Evolutionary conservation across 495 filamentous ascomycete species (phyloP).

Genomic region (Penicillium lagena): DNA sequence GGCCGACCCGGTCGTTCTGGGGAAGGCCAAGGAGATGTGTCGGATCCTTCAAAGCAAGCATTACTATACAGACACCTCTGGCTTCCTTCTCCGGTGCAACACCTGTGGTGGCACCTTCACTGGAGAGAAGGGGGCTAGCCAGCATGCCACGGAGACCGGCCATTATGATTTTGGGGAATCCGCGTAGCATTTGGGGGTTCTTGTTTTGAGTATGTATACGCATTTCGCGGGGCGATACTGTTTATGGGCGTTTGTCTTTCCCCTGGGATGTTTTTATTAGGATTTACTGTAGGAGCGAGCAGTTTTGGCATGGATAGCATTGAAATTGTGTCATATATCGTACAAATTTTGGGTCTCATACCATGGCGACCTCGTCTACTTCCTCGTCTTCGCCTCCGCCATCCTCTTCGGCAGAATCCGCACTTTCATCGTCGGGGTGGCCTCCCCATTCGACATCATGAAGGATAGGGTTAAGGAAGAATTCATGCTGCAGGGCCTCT

Average conservation of each 20-base stretch:
- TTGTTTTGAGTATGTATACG: too few relatives aligned
- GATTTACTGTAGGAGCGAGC: too few relatives aligned
- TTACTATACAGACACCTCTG: conserved; percentile 87
- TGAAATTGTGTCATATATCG: conserved; percentile 19
- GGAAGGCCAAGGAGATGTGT: conserved; percentile 66
- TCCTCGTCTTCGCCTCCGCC: conserved; percentile 31
- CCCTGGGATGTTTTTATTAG: background rate
- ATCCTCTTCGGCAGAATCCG: conserved; percentile 32
- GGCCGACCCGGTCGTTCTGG: conserved; percentile 60
- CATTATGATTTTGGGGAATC: conserved; percentile 72
- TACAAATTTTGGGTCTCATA: conserved; percentile 24
- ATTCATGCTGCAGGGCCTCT: conserved; percentile 55
- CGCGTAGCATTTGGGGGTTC: conserved; percentile 8
- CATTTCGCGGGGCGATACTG: too few relatives aligned
- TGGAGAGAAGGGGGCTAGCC: conserved; percentile 63
- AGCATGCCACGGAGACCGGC: conserved; percentile 61
- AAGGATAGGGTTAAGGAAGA: conserved; percentile 50
- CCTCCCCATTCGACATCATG: conserved; percentile 44
- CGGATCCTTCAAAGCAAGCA: conserved; percentile 61
- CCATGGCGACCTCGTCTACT: conserved; percentile 40
- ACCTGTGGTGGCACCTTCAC: conserved; percentile 63
- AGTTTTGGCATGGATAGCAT: conserved; percentile 3
- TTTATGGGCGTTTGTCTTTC: too few relatives aligned
- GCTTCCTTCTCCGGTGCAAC: conserved; percentile 78
- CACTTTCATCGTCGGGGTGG: conserved; percentile 35